A percentile compares a stretch with the other conserved stretches of the same genome.
phyloP scores from a whole-genome alignment of 148 eudicot species.

The Agrostemma githago region DNA sequence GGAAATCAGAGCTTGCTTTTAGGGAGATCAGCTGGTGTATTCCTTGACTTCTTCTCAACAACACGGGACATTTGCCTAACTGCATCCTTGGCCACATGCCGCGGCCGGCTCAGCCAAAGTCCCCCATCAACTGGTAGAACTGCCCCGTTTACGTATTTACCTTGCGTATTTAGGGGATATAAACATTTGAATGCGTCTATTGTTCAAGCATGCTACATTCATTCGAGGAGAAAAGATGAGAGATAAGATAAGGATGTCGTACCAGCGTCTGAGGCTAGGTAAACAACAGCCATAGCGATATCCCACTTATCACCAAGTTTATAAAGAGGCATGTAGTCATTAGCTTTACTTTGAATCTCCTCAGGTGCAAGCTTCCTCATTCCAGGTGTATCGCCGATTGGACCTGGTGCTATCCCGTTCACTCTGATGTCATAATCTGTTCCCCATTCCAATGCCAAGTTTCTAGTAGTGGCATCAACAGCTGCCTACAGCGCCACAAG shows the following conservation, averaged over 20 bases:
- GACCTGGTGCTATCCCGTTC: constrained; percentile 96
- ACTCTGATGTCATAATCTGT: constrained; percentile 91
- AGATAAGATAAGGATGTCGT: constrained; percentile 1
- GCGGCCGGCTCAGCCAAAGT: constrained; percentile 80
- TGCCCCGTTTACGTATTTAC: constrained; percentile 79
- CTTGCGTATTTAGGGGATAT: constrained; percentile 22
- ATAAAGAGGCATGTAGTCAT: constrained; percentile 58
- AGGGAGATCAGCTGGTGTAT: constrained; percentile 52
- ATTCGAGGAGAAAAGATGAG: neutral
- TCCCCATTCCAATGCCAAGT: constrained; percentile 96
- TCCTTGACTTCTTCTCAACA: constrained; percentile 74
- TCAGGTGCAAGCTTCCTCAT: constrained; percentile 83
- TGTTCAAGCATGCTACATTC: neutral
- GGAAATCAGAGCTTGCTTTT: constrained; percentile 61
- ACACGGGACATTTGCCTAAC: constrained; percentile 73
- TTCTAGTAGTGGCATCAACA: constrained; percentile 89
- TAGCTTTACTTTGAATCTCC: constrained; percentile 49
- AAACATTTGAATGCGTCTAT: neutral
- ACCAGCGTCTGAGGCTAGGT: constrained; percentile 93
- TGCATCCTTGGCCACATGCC: constrained; percentile 70
- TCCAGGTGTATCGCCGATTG: constrained; percentile 84
- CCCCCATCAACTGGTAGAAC: constrained; percentile 80
- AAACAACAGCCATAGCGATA: constrained; percentile 89
- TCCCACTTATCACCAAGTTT: constrained; percentile 97
- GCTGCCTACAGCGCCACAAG: constrained; percentile 57